A percentile compares a stretch with the other conserved stretches of the same genome.
Evolutionary conservation across 768 basidiomycete genomes (phyloP).

Genomic region (Podaxis carcinomalis): DNA sequence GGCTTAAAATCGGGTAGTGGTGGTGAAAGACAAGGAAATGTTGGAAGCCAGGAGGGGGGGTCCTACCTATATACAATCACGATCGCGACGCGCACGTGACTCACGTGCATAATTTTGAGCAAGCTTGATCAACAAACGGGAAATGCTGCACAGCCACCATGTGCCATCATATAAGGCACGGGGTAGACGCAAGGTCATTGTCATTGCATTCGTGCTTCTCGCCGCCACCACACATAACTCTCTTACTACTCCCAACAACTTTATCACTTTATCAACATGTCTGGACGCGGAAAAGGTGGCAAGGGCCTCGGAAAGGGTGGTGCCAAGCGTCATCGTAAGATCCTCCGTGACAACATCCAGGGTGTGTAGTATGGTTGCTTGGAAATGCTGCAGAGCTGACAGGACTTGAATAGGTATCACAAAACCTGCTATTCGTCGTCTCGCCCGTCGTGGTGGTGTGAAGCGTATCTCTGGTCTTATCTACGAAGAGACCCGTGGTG

Average conservation of each 20-base stretch:
- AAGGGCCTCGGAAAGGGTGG: slow-evolving; percentile 98
- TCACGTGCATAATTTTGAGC: slow-evolving; percentile 26
- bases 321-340: slow-evolving; percentile 94
- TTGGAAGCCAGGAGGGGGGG: slow-evolving; percentile 10
- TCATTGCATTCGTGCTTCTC: slow-evolving; percentile 21
- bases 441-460: slow-evolving; percentile 96
- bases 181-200: slow-evolving; percentile 6
- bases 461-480: slow-evolving; percentile 94
- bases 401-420: slow-evolving; percentile 62
- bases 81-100: slow-evolving; percentile 38
- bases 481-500: slow-evolving; percentile 95
- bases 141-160: slow-evolving; percentile 48
- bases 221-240: slow-evolving; percentile 18
- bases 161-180: slow-evolving; percentile 32
- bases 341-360: slow-evolving; percentile 60
- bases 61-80: slow-evolving; percentile 32
- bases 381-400: slow-evolving; percentile 21
- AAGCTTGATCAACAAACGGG: slow-evolving; percentile 46
- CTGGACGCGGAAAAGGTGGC: slow-evolving; percentile 96
- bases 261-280: slow-evolving; percentile 56
- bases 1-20: neutral
- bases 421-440: slow-evolving; percentile 91
- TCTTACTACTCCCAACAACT: slow-evolving; percentile 33
- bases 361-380: slow-evolving; percentile 25
- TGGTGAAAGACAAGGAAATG: slow-evolving; percentile 23